A percentile compares a stretch with the other conserved stretches of the same genome.
Conservation (phyloP, 2,329 filamentous ascomycete genomes). For the Colletotrichum sp. region DNA sequence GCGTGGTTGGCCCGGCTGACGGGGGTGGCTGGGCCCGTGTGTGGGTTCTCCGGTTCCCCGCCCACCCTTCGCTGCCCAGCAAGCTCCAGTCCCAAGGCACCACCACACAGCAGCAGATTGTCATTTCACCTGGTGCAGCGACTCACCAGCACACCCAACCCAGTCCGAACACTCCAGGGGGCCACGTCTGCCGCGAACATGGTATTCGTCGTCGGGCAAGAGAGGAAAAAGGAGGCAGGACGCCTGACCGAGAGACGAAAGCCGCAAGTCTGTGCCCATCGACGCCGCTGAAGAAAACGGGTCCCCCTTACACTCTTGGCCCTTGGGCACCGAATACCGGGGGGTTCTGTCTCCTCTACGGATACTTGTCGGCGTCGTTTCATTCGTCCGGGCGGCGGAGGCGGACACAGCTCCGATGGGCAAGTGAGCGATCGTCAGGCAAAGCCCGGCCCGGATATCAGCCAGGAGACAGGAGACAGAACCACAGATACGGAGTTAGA, state of each 20-base stretch:
- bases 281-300: not conserved
- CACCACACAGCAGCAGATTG: not conserved
- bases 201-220: not conserved
- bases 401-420: not conserved
- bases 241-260: not conserved
- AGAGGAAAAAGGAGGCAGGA: not conserved
- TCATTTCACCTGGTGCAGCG: not conserved
- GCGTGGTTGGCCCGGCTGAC: not conserved
- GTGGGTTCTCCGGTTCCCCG: not conserved
- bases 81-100: not conserved
- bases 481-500: not conserved
- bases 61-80: not conserved
- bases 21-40: not conserved
- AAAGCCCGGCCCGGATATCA: not conserved
- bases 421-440: not conserved
- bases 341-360: not conserved
- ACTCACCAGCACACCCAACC: not conserved
- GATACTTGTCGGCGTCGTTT: not conserved
- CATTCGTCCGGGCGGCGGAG: not conserved
- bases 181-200: not conserved
- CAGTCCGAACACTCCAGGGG: not conserved
- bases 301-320: not conserved
- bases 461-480: not conserved
- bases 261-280: not conserved
- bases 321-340: not conserved